Conservation (phyloP, 2,329 filamentous ascomycete species). For the Aureobasidium sp. region DNA sequence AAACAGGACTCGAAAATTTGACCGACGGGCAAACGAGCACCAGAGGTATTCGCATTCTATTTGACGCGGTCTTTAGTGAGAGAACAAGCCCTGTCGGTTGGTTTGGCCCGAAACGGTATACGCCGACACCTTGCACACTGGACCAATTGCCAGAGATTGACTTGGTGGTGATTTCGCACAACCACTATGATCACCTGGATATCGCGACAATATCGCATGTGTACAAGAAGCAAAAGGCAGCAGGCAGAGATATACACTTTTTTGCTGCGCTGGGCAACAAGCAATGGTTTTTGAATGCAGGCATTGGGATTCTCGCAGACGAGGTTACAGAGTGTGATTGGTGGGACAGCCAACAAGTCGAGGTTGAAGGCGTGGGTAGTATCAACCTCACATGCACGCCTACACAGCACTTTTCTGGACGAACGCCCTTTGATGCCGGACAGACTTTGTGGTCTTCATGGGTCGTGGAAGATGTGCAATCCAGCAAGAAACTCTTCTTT, state of each 20-base stretch:
- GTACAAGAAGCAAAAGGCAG: slow-evolving; percentile 30
- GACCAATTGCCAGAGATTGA: slow-evolving; percentile 47
- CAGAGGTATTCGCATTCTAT: slow-evolving; percentile 41
- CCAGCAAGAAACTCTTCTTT: slow-evolving; percentile 37
- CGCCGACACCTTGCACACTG: slow-evolving; percentile 43
- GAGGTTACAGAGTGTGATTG: slow-evolving; percentile 45
- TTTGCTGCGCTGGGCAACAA: slow-evolving; percentile 38
- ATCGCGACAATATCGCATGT: slow-evolving; percentile 37
- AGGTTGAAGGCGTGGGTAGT: slow-evolving; percentile 30
- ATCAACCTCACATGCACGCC: slow-evolving; percentile 41
- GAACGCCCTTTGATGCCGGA: slow-evolving; percentile 34
- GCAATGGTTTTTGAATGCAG: slow-evolving; percentile 29
- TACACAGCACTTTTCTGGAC: slow-evolving; percentile 42
- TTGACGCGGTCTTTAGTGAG: slow-evolving; percentile 49
- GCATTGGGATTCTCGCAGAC: slow-evolving; percentile 32
- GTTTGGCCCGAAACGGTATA: slow-evolving; percentile 47
- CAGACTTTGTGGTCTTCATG: slow-evolving; percentile 45
- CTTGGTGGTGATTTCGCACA: slow-evolving; percentile 47
- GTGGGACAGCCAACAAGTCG: slow-evolving; percentile 40
- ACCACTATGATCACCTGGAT: slow-evolving; percentile 53
- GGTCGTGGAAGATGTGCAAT: slow-evolving; percentile 30
- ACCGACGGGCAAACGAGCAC: slow-evolving; percentile 15
- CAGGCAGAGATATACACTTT: slow-evolving; percentile 33
- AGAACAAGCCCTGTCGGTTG: slow-evolving; percentile 42
- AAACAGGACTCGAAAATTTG: slow-evolving; percentile 18